Evolutionary conservation across 495 filamentous ascomycete species (phyloP).

Genomic region (Viridothelium virens): DNA sequence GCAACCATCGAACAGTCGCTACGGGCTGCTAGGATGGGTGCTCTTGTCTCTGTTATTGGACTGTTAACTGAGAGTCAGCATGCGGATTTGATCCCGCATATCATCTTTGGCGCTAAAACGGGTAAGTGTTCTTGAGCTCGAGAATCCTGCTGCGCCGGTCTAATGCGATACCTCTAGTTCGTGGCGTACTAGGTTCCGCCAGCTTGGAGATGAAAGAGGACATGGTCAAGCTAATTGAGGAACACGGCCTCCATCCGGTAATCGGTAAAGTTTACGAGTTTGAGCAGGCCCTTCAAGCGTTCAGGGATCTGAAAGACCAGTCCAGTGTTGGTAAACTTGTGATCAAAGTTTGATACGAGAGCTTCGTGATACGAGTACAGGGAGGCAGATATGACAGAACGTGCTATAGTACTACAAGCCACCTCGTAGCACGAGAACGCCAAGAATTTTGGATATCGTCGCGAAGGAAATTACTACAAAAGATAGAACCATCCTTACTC

Average conservation of each 20-base stretch:
- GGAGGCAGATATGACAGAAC: not conserved
- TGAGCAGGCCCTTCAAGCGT: constrained; percentile 36
- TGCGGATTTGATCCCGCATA: constrained; percentile 17
- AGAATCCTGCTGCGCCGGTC: constrained; percentile 34
- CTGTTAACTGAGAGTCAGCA: constrained; percentile 12
- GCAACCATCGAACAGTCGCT: constrained; percentile 37
- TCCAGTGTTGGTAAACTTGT: constrained; percentile 23
- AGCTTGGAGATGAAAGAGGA: constrained; percentile 22
- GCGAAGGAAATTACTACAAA: not conserved
- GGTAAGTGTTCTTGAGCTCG: constrained; percentile 30
- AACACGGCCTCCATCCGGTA: constrained; percentile 30
- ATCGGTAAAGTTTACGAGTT: constrained; percentile 31
- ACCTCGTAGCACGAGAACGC: not conserved
- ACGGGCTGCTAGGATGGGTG: constrained; percentile 17
- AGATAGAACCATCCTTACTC: not conserved
- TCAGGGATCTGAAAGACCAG: constrained; percentile 42
- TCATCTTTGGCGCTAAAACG: constrained; percentile 19
- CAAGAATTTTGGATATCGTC: not conserved
- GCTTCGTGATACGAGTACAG: not conserved
- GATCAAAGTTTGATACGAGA: constrained; percentile 10
- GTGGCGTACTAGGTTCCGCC: constrained; percentile 18
- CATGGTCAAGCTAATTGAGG: constrained; percentile 31
- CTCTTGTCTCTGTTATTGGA: constrained; percentile 15
- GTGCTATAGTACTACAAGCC: not conserved
- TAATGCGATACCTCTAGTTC: constrained; percentile 8